Percentiles rank a stretch among this genome's conserved stretches.
These are phyloP conservation scores for Glycine soja DNA, from an alignment of 306 rosid genomes.

Conservation along the genomic window DNA sequence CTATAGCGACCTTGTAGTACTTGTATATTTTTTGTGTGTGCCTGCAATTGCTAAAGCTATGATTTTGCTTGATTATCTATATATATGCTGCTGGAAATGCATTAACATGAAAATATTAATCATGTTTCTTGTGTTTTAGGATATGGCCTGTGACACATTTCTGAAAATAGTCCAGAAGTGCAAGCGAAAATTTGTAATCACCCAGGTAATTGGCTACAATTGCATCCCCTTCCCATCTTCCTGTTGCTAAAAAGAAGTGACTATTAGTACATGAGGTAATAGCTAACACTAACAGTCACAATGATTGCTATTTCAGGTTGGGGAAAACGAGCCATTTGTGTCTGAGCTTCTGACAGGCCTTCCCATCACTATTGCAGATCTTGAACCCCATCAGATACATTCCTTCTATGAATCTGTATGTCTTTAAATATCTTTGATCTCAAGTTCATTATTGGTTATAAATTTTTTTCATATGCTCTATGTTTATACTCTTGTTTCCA, in stretches of 20 bases:
- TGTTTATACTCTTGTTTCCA: not conserved
- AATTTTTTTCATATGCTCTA: not conserved
- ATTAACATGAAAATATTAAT: not conserved
- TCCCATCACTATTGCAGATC: conserved; percentile 86
- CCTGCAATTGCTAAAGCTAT: not conserved
- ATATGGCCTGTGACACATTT: conserved; percentile 99
- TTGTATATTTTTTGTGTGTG: not conserved
- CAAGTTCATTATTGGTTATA: conserved; percentile 5
- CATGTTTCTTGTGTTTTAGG: conserved; percentile 59
- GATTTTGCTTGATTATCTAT: not conserved
- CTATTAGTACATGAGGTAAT: not conserved
- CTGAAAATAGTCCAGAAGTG: conserved; percentile 95
- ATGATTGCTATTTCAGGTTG: conserved; percentile 69
- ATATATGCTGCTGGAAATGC: conserved; percentile 17
- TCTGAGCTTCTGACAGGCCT: conserved; percentile 94
- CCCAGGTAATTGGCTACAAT: conserved; percentile 65
- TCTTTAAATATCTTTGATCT: conserved; percentile 18
- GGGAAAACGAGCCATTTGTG: conserved; percentile 95
- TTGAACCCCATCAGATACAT: conserved; percentile 94
- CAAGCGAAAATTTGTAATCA: conserved; percentile 92
- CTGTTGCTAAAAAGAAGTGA: not conserved
- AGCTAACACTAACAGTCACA: conserved; percentile 16
- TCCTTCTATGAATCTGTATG: conserved; percentile 95
- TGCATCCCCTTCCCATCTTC: not conserved
- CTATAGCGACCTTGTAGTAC: not conserved